phyloP scores from a whole-genome alignment of 1,139 yeast species.

The Saccharomyces pastorianus region DNA sequence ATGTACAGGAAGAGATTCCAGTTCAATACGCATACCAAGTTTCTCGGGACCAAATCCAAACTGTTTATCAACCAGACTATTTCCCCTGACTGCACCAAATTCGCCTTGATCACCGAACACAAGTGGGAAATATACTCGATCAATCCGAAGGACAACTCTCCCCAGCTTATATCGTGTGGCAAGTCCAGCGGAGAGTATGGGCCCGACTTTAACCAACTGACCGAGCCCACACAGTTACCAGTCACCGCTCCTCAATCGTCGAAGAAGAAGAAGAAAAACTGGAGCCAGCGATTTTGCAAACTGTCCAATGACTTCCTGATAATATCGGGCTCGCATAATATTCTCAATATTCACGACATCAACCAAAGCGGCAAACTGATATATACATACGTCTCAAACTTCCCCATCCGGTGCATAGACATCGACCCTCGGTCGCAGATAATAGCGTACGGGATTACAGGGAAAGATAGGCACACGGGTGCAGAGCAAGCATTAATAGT shows the following conservation, averaged over 20 bases:
- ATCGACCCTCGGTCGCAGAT: conserved; percentile 56
- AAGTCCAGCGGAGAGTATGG: conserved; percentile 64
- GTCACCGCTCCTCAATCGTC: conserved; percentile 8
- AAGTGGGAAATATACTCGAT: conserved; percentile 67
- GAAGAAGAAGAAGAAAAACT: conserved; percentile 20
- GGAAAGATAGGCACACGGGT: conserved; percentile 60
- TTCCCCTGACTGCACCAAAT: conserved; percentile 41
- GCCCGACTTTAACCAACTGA: conserved; percentile 35
- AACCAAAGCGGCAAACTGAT: conserved; percentile 51
- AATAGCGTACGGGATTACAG: conserved; percentile 76
- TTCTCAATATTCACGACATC: conserved; percentile 57
- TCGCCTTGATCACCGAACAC: conserved; percentile 58
- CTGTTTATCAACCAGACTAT: conserved; percentile 53
- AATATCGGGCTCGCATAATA: conserved; percentile 68
- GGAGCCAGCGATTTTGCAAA: conserved; percentile 67
- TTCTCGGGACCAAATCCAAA: conserved; percentile 43
- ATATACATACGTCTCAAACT: conserved; percentile 60
- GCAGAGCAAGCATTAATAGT: conserved; percentile 76
- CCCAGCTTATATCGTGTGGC: conserved; percentile 59
- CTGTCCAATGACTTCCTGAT: conserved; percentile 54
- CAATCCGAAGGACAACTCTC: conserved; percentile 35
- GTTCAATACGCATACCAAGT: conserved; percentile 53
- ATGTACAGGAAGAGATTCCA: conserved; percentile 61
- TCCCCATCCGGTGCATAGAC: conserved; percentile 73
- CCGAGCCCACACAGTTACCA: conserved; percentile 26